Evolutionary conservation across 352 stramenopile species (phyloP).

Genomic region (Pythium periplocum): DNA sequence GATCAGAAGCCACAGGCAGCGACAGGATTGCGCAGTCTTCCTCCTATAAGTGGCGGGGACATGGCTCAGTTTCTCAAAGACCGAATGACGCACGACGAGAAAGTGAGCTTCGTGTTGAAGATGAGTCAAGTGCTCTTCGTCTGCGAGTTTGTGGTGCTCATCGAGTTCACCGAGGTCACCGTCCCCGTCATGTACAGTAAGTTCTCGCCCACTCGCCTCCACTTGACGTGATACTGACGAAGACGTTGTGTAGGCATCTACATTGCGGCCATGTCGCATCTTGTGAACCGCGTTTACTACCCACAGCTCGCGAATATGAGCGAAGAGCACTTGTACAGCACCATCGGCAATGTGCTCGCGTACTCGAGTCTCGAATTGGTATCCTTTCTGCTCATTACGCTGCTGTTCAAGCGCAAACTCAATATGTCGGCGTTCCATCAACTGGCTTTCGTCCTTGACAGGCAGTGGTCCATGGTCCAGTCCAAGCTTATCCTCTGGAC

Average conservation of each 20-base stretch:
- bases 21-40: no score
- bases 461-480: background rate
- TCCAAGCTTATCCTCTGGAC: conserved; percentile 1
- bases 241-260: background rate
- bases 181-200: conserved; percentile 8
- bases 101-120: conserved; percentile 1
- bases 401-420: conserved; percentile 2
- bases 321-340: background rate
- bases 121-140: conserved; percentile 5
- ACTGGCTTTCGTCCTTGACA: conserved; percentile 1
- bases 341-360: background rate
- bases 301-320: background rate
- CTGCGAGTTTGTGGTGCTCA: conserved; percentile 9
- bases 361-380: background rate
- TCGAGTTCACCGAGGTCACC: conserved; percentile 11
- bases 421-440: conserved; percentile 3
- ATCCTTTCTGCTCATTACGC: background rate
- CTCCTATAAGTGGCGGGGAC: no score
- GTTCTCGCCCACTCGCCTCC: no score
- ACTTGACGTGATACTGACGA: no score
- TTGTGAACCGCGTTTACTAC: background rate
- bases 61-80: no score
- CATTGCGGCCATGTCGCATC: background rate
- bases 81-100: no score
- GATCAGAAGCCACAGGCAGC: no score